Conservation (phyloP, 2,329 filamentous ascomycete species). For the Venturia pyrina region DNA sequence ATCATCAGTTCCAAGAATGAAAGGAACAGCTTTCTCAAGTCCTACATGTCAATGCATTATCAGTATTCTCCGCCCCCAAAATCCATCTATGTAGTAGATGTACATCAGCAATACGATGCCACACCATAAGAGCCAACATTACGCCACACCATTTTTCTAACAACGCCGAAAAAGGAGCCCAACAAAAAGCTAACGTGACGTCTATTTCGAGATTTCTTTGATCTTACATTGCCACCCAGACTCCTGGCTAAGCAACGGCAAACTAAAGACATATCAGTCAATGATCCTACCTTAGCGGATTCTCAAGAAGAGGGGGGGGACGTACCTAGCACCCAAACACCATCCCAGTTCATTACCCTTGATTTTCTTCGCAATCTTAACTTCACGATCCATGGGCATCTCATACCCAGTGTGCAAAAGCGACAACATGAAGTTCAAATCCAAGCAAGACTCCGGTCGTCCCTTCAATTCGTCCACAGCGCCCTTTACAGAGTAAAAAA, state of each 20-base stretch:
- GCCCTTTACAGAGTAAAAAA: constrained; percentile 65
- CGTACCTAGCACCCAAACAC: constrained; percentile 93
- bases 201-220: constrained; percentile 12
- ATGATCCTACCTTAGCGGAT: not conserved
- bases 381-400: constrained; percentile 92
- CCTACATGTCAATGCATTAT: not conserved
- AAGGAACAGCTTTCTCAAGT: not conserved
- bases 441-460: constrained; percentile 84
- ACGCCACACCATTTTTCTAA: not conserved
- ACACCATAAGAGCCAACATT: not conserved
- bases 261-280: constrained; percentile 44
- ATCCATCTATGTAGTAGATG: not conserved
- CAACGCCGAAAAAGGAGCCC: not conserved
- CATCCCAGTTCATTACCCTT: constrained; percentile 93
- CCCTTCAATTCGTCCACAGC: constrained; percentile 72
- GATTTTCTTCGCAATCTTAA: constrained; percentile 98
- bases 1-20: too few species aligned
- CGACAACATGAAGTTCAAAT: constrained; percentile 93
- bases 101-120: not conserved
- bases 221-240: constrained; percentile 89
- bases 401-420: constrained; percentile 93
- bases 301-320: constrained; percentile 12
- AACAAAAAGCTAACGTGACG: not conserved
- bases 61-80: not conserved
- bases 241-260: constrained; percentile 69